These are phyloP conservation scores for Hortaea sp. DNA, from an alignment of 2,329 filamentous ascomycete genomes.

Conservation along the genomic window DNA sequence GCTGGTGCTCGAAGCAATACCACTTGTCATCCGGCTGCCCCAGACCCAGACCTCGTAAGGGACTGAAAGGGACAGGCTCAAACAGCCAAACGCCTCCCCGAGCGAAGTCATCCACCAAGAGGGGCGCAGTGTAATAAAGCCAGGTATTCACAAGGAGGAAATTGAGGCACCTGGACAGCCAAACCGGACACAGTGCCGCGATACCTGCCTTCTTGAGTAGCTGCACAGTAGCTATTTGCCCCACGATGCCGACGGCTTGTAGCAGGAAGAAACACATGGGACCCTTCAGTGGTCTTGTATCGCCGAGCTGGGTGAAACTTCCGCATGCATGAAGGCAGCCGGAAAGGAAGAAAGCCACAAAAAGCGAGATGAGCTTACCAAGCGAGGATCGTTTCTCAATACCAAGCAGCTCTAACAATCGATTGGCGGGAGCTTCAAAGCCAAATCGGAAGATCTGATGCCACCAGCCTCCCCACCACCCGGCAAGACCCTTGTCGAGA, in stretches of 20 bases:
- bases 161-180: constrained; percentile 47
- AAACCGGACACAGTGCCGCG: constrained; percentile 31
- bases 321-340: constrained; percentile 62
- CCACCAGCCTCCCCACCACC: constrained; percentile 82
- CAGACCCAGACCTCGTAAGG: constrained; percentile 55
- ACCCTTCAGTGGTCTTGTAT: constrained; percentile 44
- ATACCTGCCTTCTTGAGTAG: constrained; percentile 25
- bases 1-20: background rate
- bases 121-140: constrained; percentile 55
- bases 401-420: constrained; percentile 28
- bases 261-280: constrained; percentile 60
- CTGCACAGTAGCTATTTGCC: constrained; percentile 42
- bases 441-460: constrained; percentile 78
- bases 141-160: constrained; percentile 53
- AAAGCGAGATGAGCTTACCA: constrained; percentile 32
- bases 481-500: constrained; percentile 60
- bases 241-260: constrained; percentile 54
- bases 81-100: constrained; percentile 65
- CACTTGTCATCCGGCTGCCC: constrained; percentile 47
- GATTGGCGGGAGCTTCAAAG: constrained; percentile 52
- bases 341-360: constrained; percentile 55
- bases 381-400: constrained; percentile 24
- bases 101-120: constrained; percentile 68
- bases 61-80: constrained; percentile 71
- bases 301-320: constrained; percentile 55